Evolutionary conservation across 495 filamentous ascomycete species (phyloP).

Genomic region (Aspergillus asperescens): DNA sequence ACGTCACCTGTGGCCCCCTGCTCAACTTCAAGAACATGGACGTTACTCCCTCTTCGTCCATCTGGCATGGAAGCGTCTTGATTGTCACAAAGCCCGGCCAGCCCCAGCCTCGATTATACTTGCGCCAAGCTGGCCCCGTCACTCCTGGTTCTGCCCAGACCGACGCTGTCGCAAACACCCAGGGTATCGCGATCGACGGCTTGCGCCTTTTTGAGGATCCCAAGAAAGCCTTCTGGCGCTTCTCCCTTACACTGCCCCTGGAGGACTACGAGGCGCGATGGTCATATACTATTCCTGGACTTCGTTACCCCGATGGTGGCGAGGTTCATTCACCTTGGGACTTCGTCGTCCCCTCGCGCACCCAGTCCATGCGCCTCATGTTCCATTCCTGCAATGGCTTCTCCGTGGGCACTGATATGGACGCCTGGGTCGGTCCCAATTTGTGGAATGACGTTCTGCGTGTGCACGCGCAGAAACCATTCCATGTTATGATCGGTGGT

Average conservation of each 20-base stretch:
- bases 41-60: slow-evolving; percentile 41
- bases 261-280: slow-evolving; percentile 44
- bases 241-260: slow-evolving; percentile 53
- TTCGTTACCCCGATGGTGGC: slow-evolving; percentile 34
- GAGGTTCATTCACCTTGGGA: slow-evolving; percentile 38
- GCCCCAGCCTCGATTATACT: slow-evolving; percentile 43
- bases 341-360: slow-evolving; percentile 71
- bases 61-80: slow-evolving; percentile 80
- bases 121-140: slow-evolving; percentile 44
- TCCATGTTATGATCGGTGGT: slow-evolving; percentile 94
- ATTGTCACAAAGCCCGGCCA: slow-evolving; percentile 67
- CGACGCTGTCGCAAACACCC: slow-evolving; percentile 4
- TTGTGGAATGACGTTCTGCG: slow-evolving; percentile 90
- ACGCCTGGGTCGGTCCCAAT: slow-evolving; percentile 72
- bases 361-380: slow-evolving; percentile 89
- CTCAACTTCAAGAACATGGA: slow-evolving; percentile 84
- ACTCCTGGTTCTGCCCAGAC: slow-evolving; percentile 10
- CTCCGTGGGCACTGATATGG: slow-evolving; percentile 84
- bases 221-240: slow-evolving; percentile 76
- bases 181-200: slow-evolving; percentile 37
- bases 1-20: slow-evolving; percentile 74
- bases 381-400: slow-evolving; percentile 98
- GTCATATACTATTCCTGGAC: slow-evolving; percentile 44
- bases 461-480: slow-evolving; percentile 60
- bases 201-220: slow-evolving; percentile 75